These are phyloP conservation scores for Phalaenopsis hybrid DNA, from an alignment of 116 monocot species.

Conservation along the genomic window DNA sequence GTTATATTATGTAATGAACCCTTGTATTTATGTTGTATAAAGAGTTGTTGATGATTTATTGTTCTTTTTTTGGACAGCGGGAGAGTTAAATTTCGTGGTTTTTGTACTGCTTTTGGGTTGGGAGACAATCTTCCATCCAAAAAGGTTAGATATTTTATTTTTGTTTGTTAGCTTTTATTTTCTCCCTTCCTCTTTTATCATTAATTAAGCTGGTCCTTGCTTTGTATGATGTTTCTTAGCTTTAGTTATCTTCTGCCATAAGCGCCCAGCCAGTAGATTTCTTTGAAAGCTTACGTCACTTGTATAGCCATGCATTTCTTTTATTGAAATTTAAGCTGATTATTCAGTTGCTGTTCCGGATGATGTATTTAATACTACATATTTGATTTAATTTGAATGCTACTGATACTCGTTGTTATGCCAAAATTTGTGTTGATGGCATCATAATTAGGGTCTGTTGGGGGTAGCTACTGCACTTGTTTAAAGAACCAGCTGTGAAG, in stretches of 20 bases:
- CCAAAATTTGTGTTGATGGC: too few relatives aligned
- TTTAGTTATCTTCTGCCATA: not conserved
- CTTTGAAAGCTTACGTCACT: not conserved
- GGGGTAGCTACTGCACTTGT: not conserved
- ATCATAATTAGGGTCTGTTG: too few relatives aligned
- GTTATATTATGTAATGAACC: not conserved
- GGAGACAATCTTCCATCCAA: constrained; percentile 27
- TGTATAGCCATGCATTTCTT: not conserved
- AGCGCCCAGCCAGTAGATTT: not conserved
- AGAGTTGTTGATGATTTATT: not conserved
- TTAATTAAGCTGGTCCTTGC: not conserved
- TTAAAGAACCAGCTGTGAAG: not conserved
- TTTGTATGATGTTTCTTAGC: not conserved
- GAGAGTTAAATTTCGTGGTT: constrained; percentile 37
- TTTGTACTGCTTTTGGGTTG: constrained; percentile 36
- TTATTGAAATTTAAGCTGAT: not conserved
- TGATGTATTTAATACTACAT: too few relatives aligned
- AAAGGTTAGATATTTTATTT: constrained; percentile 33
- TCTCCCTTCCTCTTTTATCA: not conserved
- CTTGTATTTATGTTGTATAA: not conserved
- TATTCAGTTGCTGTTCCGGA: not conserved
- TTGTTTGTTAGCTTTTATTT: not conserved
- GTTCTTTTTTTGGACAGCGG: constrained; percentile 40
- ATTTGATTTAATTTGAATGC: too few relatives aligned
- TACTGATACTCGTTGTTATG: too few relatives aligned